Evolutionary conservation across 2,329 filamentous ascomycete genomes (phyloP), one percentile per base, ranked within the genome.

Genomic region (Pyrenochaeta sp.): DNA sequence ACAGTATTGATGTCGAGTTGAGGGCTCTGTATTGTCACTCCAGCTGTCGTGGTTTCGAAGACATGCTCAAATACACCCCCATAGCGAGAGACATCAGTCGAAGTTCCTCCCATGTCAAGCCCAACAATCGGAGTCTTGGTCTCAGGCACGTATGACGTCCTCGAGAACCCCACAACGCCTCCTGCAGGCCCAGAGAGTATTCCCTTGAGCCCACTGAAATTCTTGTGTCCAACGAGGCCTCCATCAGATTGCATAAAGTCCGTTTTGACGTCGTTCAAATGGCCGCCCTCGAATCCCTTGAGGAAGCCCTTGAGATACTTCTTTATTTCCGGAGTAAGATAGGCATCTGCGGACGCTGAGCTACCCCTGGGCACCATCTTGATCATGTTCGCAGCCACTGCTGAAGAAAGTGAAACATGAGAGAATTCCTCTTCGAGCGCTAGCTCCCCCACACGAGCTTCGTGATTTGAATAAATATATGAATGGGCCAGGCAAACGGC

Each of bases 1-100:
- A 96, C 92, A 32, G 92, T 96, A 75, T 95, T 96, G 78, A 96
- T 96, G 71, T 96, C 92, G 0, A 96, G 83, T 71, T 96, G 92
- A 0, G 92, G 92, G 1, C 90, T 92, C 69, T 96, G 92, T 28
- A 96, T 93, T 0, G 92, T 92, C 0, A 96, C 90, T 15, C 92
- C 92, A 0, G 92, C 92, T 0, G 91, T 95, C 0, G 91, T 94
- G 0, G 92, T 96, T 77, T 95, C 92, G 66, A 96, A 96, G 0
- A 95, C 91, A 70, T 96, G 92, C 66, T 96, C 92, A 67, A 94
- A 92, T 50, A 90, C 83, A 6, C 92, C 92, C 54, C 89, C 87
- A 8, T 93, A 96, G 34, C 92, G 84, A 24, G 91, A 94, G 10
- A 96, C 91, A 75, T 97, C 92, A 0, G 92, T 97, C 50, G 89